Base-by-base conservation (phyloP, 2,329 filamentous ascomycete genomes). In the Trichoderma guizhouense region DNA sequence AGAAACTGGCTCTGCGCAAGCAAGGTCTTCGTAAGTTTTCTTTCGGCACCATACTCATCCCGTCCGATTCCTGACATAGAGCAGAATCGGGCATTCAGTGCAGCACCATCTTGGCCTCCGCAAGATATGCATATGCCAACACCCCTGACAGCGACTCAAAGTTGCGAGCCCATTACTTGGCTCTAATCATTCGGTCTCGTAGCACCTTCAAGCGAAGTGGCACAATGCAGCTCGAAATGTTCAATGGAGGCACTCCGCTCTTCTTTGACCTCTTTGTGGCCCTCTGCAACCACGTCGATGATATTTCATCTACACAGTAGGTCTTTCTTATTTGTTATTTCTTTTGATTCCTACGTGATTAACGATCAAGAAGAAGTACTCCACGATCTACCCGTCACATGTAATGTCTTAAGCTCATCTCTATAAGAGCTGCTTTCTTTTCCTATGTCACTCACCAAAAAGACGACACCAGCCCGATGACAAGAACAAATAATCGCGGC, bases 181-280 rank as follows among this genome's bases (percentile, higher is more conserved):
- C 95, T 21, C 89, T 97, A 79, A 97, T 97, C 82, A 97, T 97
- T 79, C 91, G 94, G 75, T 93, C 92, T 77, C 89, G 95, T 75
- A 88, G 89, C 79, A 97, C 93, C 2, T 97, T 98, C 83, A 97
- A 97, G 86, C 88, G 93, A 70, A 97, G 94, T 82, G 94, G 94
- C 69, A 97, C 94, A 4, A 97, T 97, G 94, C 95, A 97, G 83
- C 89, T 93, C 76, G 94, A 97, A 84, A 97, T 98, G 94, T 92
- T 92, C 81, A 89, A 90, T 73, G 95, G 95, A 32, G 93, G 93
- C 69, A 92, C 86, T 1, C 88, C 92, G 78, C 86, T 97, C 72
- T 97, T 97, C 84, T 98, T 97, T 79, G 95, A 97, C 79, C 86
- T 97, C 58, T 98, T 97, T 80, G 95, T 97, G 65, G 94, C 95